Evolutionary conservation across 257 asterid genomes (phyloP), one percentile per base, ranked within the genome.

Genomic region (Solanum phureja): DNA sequence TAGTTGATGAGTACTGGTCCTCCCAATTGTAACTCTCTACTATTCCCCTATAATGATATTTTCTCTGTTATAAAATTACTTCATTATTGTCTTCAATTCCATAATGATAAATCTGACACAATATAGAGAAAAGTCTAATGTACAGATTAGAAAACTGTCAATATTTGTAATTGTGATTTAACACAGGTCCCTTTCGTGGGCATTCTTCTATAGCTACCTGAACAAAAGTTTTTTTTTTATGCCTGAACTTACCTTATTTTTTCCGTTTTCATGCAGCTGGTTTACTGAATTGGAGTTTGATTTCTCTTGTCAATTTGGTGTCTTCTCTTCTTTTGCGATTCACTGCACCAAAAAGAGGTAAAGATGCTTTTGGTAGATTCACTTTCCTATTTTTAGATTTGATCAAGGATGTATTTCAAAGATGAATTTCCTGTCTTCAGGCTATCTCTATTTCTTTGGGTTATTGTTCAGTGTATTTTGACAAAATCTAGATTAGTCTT

Each of bases 261-360:
- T 79, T 37, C 35, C 74, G 24, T 86, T 42, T 86, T 71, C 46
- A 12, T 93, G 94, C 98, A 95, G 98, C 94, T 91, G 95, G 94
- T 21, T 87, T 94, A 79, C 91, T 93, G 90, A 91, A 93, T 86
- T 94, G 98, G 98, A 94, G 97, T 90, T 91, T 95, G 94, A 93
- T 95, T 88, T 94, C 95, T 88, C 83, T 95, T 77, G 82, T 95
- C 90, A 90, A 93, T 92, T 83, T 95, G 91, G 93, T 91, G 90
- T 92, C 95, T 88, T 95, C 97, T 88, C 94, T 95, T 87, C 73
- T 93, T 24, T 83, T 95, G 87, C 92, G 94, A 86, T 95, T 91
- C 87, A 91, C 90, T 85, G 92, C 94, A 84, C 94, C 94, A 10
- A 92, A 94, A 94, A 86, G 96, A 95, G 98, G 98, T 94, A 74